phyloP scores from a whole-genome alignment of 768 basidiomycete species.

The Lactarius vividus region DNA sequence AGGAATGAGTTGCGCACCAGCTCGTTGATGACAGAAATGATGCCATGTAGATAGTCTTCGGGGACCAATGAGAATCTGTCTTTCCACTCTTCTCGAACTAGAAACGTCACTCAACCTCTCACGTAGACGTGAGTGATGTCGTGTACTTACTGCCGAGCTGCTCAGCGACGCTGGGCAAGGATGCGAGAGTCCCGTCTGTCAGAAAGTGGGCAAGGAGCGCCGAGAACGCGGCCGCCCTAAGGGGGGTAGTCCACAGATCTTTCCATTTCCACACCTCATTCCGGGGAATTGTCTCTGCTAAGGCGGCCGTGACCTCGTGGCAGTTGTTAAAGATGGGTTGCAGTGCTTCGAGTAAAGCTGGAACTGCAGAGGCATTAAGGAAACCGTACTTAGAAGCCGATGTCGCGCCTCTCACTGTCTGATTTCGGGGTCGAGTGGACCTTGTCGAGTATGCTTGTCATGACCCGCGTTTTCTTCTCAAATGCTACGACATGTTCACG shows the following conservation, averaged over 20 bases:
- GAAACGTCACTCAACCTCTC: background rate
- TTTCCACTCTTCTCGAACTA: slow-evolving; percentile 55
- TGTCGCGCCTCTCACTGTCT: slow-evolving; percentile 43
- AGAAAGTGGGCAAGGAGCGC: slow-evolving; percentile 67
- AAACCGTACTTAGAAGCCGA: background rate
- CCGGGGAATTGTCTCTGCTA: slow-evolving; percentile 61
- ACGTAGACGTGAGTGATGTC: background rate
- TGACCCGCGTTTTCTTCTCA: slow-evolving; percentile 69
- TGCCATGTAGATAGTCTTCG: slow-evolving; percentile 80
- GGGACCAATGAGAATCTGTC: slow-evolving; percentile 60
- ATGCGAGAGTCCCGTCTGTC: slow-evolving; percentile 53
- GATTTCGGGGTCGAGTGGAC: slow-evolving; percentile 70
- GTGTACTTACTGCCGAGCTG: slow-evolving; percentile 62
- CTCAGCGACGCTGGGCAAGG: slow-evolving; percentile 50
- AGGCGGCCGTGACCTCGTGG: slow-evolving; percentile 44
- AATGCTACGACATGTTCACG: slow-evolving; percentile 70
- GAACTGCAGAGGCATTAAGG: slow-evolving; percentile 44
- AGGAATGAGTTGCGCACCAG: slow-evolving; percentile 46
- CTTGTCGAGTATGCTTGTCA: slow-evolving; percentile 74
- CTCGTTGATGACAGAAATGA: slow-evolving; percentile 78
- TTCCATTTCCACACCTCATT: slow-evolving; percentile 85
- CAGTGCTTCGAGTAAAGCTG: slow-evolving; percentile 54
- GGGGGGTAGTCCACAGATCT: slow-evolving; percentile 74
- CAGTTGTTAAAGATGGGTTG: slow-evolving; percentile 56
- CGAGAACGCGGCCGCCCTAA: slow-evolving; percentile 64